Conservation (phyloP, 2,329 filamentous ascomycete species). For the Aspergillus ustus region DNA sequence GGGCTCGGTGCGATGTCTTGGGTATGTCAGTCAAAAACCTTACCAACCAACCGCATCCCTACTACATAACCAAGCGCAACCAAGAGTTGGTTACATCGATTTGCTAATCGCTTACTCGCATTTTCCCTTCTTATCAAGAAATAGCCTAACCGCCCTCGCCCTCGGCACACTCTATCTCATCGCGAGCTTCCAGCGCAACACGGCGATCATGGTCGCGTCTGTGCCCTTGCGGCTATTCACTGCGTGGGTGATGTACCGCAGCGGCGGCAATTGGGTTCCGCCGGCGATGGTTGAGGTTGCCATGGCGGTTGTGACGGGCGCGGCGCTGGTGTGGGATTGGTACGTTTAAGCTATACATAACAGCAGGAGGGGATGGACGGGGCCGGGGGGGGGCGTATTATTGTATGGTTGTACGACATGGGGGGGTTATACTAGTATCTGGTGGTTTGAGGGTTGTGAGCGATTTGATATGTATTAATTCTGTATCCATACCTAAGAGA, state of each 20-base stretch:
- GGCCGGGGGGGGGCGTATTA: no score
- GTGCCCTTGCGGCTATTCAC: constrained; percentile 2
- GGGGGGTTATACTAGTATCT: no score
- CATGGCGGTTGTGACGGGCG: background rate
- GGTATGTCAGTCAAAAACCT: no score
- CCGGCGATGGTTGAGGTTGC: constrained; percentile 2
- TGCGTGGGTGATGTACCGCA: constrained; percentile 7
- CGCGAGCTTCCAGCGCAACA: background rate
- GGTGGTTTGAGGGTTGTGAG: no score
- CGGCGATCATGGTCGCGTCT: constrained; percentile 9
- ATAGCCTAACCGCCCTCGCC: background rate
- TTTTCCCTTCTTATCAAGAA: background rate
- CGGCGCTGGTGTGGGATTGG: constrained; percentile 13
- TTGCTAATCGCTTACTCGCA: background rate
- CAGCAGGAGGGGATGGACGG: background rate
- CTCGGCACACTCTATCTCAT: background rate
- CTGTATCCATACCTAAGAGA: no score
- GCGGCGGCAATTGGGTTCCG: constrained; percentile 2
- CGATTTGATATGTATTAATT: no score
- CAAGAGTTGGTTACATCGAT: background rate
- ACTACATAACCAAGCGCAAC: no score
- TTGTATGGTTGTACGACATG: no score
- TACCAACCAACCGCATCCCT: no score
- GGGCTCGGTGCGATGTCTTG: background rate
- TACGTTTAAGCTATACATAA: background rate